Evolutionary conservation across 169 alveolate genomes (phyloP), one percentile per base, ranked within the genome.

Genomic region (Babesia sp.): DNA sequence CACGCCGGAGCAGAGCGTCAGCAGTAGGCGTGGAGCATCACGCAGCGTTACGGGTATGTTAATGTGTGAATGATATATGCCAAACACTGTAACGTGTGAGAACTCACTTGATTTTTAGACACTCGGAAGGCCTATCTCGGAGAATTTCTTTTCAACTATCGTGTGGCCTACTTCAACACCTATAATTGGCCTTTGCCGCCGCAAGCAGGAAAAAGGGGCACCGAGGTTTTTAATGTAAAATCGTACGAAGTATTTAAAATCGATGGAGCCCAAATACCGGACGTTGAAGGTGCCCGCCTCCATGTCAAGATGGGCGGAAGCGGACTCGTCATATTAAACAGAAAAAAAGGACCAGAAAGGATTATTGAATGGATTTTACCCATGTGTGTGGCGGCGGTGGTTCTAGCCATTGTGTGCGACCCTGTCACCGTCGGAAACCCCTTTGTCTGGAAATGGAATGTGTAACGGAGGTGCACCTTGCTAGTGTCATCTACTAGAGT

Each of bases 131-230:
- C 72, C 3, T 81, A 81, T 50, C 59, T 81, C 50, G 89, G 89
- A n/a, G 68, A 72, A 37, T 81, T 72, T 41, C 16, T 67, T 1
- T 81, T 81, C 81, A 81, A 81, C 54, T 81, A 81, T 44, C 84
- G 89, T 37, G 37, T 45, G 67, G 37, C 72, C 11, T 81, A 81
- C 55, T 24, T 57, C 74, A 72, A 81, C 50, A 18, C 67, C 1
- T 50, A 68, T 20, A 34, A 55, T 20, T 72, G 71, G 74, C 61
- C 56, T 0, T 31, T 63, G 26, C 18, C 18, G 2, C 16, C 26
- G 4, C 33, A 55, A 41, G 3, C 50, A 14, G 39, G 16, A 8
- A 46, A 14, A 12, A 20, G 22, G 6, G 55, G 55, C 18, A 39
- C 16, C 44, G 34, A 20, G 14, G 50, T 36, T 7, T 64, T 64